These are phyloP conservation scores for Pleoardoris graminearum DNA, from an alignment of 2,329 filamentous ascomycete species.

Conservation along the genomic window DNA sequence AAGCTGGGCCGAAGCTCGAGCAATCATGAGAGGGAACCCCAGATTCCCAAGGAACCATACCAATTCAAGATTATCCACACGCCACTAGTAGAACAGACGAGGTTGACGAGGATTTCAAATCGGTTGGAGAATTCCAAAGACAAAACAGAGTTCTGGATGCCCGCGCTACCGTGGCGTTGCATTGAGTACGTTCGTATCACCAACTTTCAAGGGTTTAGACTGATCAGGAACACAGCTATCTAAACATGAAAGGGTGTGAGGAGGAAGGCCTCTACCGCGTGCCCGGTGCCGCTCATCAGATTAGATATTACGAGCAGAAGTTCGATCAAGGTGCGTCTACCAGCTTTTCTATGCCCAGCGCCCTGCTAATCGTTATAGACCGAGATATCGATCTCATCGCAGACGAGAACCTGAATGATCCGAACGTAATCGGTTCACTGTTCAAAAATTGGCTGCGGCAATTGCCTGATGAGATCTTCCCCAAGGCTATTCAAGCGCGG, in stretches of 20 bases:
- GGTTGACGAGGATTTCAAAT: constrained; percentile 89
- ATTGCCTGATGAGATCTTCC: constrained; percentile 91
- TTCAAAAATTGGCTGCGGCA: constrained; percentile 95
- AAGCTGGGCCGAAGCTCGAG: constrained; percentile 73
- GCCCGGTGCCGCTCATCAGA: constrained; percentile 84
- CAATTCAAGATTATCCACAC: constrained; percentile 82
- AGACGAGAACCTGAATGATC: constrained; percentile 86
- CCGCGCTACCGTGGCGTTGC: constrained; percentile 89
- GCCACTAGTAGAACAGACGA: constrained; percentile 84
- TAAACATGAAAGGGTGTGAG: constrained; percentile 93
- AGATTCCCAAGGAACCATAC: constrained; percentile 76
- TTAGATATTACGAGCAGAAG: constrained; percentile 89
- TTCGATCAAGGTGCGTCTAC: constrained; percentile 76
- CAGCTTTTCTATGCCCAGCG: background rate
- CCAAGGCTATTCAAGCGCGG: constrained; percentile 77
- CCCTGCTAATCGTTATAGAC: constrained; percentile 55
- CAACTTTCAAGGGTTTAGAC: background rate
- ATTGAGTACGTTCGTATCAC: constrained; percentile 70
- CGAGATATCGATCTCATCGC: constrained; percentile 88
- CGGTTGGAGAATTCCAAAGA: constrained; percentile 83
- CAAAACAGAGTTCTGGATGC: constrained; percentile 99
- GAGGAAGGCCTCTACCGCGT: constrained; percentile 93
- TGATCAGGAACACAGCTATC: constrained; percentile 59
- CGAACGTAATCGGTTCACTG: constrained; percentile 94
- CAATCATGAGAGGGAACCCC: constrained; percentile 67